A percentile compares a stretch with the other conserved stretches of the same genome.
These are phyloP conservation scores for Tilletia walkeri DNA, from an alignment of 1,284 basidiomycete genomes.

Conservation along the genomic window DNA sequence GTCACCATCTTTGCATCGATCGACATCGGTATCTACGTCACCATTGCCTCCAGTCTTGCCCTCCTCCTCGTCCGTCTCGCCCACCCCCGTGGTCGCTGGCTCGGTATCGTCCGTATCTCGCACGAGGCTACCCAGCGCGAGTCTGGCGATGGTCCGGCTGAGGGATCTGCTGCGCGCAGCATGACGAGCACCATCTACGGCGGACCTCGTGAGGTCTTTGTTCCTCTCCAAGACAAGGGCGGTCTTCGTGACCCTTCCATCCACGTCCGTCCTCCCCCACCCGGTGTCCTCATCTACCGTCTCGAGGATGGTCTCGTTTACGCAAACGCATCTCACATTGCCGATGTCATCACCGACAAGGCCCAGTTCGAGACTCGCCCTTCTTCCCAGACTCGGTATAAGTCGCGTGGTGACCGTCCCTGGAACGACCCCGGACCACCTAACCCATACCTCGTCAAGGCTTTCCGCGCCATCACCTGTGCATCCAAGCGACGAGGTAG, in stretches of 20 bases:
- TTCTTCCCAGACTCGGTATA: slow-evolving; percentile 62
- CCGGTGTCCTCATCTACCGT: slow-evolving; percentile 87
- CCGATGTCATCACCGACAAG: slow-evolving; percentile 74
- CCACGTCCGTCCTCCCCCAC: slow-evolving; percentile 73
- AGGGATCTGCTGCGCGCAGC: background rate
- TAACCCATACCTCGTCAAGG: slow-evolving; percentile 38
- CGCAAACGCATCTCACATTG: slow-evolving; percentile 81
- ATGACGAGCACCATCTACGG: slow-evolving; percentile 23
- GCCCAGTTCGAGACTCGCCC: slow-evolving; percentile 76
- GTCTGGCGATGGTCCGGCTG: slow-evolving; percentile 17
- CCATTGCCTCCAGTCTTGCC: slow-evolving; percentile 74
- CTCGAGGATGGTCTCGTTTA: slow-evolving; percentile 92
- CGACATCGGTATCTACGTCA: slow-evolving; percentile 91
- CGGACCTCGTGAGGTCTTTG: slow-evolving; percentile 67
- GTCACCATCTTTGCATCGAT: slow-evolving; percentile 68
- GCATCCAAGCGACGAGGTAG: slow-evolving; percentile 26
- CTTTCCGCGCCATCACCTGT: slow-evolving; percentile 33
- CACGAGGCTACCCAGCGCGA: slow-evolving; percentile 45
- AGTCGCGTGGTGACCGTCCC: slow-evolving; percentile 66
- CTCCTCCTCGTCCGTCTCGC: slow-evolving; percentile 87
- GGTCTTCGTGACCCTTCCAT: slow-evolving; percentile 70
- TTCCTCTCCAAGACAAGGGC: slow-evolving; percentile 67
- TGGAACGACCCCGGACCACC: slow-evolving; percentile 82
- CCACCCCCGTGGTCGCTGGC: slow-evolving; percentile 85
- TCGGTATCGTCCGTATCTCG: slow-evolving; percentile 68